phyloP scores from a whole-genome alignment of 2,329 filamentous ascomycete genomes.

The Lasiodiplodia sp. region DNA sequence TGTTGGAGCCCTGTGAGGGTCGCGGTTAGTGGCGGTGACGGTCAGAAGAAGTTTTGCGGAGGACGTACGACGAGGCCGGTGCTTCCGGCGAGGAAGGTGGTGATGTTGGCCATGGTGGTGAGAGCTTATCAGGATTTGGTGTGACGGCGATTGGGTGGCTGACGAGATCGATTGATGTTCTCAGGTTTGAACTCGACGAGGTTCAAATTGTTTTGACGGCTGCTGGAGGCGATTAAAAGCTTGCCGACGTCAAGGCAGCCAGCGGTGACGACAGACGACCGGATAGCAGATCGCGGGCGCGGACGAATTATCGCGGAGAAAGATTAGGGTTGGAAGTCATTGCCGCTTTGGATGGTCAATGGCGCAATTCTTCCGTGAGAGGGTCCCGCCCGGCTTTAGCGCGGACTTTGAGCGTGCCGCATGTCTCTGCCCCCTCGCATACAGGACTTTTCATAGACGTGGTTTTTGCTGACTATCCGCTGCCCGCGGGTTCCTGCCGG shows the following conservation, averaged over 20 bases:
- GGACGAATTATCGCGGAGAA: constrained; percentile 6
- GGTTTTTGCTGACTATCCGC: neutral
- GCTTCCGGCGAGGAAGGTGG: constrained; percentile 66
- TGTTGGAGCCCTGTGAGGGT: constrained; percentile 70
- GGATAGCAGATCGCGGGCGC: neutral
- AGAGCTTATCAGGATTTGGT: neutral
- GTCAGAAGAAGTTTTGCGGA: neutral
- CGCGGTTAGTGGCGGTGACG: constrained; percentile 18
- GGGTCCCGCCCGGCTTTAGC: neutral
- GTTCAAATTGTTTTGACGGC: neutral
- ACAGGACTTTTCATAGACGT: neutral
- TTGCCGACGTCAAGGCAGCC: constrained; percentile 5
- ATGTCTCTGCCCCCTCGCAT: neutral
- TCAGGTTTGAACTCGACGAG: neutral
- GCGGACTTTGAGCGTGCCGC: neutral
- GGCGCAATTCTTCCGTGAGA: neutral
- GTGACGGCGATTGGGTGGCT: neutral
- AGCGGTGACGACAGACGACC: constrained; percentile 12
- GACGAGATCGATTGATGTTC: neutral
- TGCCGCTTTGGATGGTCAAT: neutral
- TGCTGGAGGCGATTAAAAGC: neutral
- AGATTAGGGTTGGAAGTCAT: neutral
- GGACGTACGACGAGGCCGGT: constrained; percentile 66
- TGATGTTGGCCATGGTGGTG: constrained; percentile 33
- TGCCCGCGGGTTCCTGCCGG: neutral